phyloP scores from a whole-genome alignment of 768 basidiomycete genomes.

The Agrocybe chaxingu region DNA sequence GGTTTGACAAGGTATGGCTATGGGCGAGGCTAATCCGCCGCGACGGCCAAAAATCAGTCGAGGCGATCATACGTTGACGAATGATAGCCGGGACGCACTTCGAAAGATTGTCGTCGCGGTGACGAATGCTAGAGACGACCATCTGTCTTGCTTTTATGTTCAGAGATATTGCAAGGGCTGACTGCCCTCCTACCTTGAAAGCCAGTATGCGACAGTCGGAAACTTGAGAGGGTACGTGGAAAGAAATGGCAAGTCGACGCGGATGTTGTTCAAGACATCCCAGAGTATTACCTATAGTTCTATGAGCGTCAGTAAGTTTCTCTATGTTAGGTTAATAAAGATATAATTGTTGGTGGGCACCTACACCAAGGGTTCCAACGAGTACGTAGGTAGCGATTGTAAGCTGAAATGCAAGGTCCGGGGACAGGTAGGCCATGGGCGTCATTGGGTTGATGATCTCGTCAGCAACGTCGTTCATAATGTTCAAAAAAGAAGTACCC shows the following conservation, averaged over 20 bases:
- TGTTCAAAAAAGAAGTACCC: no score
- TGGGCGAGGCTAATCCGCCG: slow-evolving; percentile 9
- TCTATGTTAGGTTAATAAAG: no score
- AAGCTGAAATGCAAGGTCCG: slow-evolving; percentile 19
- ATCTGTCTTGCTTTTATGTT: slow-evolving; percentile 7
- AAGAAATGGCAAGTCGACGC: slow-evolving; percentile 19
- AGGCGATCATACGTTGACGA: background rate
- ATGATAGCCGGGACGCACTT: background rate
- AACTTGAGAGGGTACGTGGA: slow-evolving; percentile 10
- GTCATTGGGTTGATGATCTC: slow-evolving; percentile 22
- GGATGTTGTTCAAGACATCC: slow-evolving; percentile 24
- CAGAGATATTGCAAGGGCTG: no score
- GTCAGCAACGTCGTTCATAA: no score
- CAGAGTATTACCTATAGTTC: slow-evolving; percentile 18
- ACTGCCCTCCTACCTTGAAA: slow-evolving; percentile 3
- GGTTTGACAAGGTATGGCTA: slow-evolving; percentile 8
- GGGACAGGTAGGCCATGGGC: slow-evolving; percentile 25
- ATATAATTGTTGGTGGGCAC: background rate
- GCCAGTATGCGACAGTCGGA: slow-evolving; percentile 21
- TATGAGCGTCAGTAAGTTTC: no score
- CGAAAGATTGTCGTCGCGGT: slow-evolving; percentile 3
- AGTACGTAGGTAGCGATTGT: slow-evolving; percentile 23
- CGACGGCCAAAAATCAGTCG: no score
- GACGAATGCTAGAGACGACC: slow-evolving; percentile 2
- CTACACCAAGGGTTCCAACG: slow-evolving; percentile 11